Conservation (phyloP, 257 asterid genomes). For the Forsythia viridissima region DNA sequence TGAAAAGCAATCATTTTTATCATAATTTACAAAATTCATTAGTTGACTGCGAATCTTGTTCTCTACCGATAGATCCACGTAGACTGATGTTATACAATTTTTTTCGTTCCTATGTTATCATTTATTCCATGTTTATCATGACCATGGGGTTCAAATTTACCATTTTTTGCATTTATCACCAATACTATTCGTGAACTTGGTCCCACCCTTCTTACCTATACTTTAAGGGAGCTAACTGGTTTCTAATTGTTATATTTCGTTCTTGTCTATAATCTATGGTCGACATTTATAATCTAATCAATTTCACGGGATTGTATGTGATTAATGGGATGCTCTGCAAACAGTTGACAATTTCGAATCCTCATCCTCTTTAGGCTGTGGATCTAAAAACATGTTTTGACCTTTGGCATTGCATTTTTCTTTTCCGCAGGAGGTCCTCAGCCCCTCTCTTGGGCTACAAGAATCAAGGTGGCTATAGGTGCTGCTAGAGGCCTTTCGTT, state of each 20-base stretch:
- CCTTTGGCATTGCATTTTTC: constrained; percentile 13
- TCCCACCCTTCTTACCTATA: background rate
- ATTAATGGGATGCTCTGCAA: background rate
- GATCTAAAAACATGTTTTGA: constrained; percentile 10
- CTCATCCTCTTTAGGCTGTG: background rate
- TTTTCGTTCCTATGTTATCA: background rate
- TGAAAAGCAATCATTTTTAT: background rate
- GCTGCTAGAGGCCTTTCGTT: constrained; percentile 91
- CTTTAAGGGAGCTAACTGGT: background rate
- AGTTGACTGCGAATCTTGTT: background rate
- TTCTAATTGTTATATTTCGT: too few relatives aligned
- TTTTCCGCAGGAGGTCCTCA: constrained; percentile 74
- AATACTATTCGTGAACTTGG: background rate
- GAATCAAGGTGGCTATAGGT: constrained; percentile 88
- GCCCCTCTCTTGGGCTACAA: constrained; percentile 83
- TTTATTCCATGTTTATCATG: background rate
- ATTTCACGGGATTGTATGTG: background rate
- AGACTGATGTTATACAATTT: background rate
- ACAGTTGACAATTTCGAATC: background rate
- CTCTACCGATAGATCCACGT: background rate
- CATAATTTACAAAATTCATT: background rate
- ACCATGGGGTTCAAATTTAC: background rate
- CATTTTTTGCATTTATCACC: background rate
- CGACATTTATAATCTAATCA: background rate
- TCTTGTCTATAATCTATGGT: background rate